phyloP scores from a whole-genome alignment of 2,329 filamentous ascomycete genomes.

The Paracoccidioides brasiliensis region DNA sequence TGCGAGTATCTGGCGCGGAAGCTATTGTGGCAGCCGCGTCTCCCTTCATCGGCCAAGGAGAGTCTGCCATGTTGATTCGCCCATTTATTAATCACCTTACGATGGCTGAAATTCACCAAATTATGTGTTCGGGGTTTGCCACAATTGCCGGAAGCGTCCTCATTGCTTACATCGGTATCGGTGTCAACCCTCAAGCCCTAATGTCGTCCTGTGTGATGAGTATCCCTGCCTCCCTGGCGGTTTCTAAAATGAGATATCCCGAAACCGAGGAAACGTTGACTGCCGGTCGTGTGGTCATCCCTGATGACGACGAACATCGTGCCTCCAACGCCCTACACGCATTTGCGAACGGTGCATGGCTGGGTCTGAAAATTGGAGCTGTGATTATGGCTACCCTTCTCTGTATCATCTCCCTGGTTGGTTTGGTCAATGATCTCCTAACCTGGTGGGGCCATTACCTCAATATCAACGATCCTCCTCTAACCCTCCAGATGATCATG shows the following conservation, averaged over 20 bases:
- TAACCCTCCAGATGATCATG: conserved; percentile 63
- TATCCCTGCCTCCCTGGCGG: conserved; percentile 78
- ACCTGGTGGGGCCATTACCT: conserved; percentile 76
- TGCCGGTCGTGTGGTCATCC: conserved; percentile 65
- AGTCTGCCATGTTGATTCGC: conserved; percentile 83
- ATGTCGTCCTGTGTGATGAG: conserved; percentile 93
- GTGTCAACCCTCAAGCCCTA: conserved; percentile 70
- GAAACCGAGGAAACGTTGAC: conserved; percentile 80
- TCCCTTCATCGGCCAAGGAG: conserved; percentile 87
- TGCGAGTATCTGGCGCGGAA: conserved; percentile 78
- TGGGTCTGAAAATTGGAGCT: conserved; percentile 73
- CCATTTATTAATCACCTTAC: conserved; percentile 80
- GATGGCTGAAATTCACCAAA: conserved; percentile 75
- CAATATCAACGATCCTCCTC: conserved; percentile 54
- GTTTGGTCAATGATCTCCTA: conserved; percentile 60
- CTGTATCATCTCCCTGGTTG: conserved; percentile 68
- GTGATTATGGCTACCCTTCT: conserved; percentile 72
- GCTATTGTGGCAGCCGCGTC: conserved; percentile 89
- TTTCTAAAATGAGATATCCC: conserved; percentile 80
- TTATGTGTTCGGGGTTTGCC: conserved; percentile 86
- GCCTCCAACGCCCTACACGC: conserved; percentile 74
- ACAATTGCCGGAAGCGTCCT: conserved; percentile 83
- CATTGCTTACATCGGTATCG: conserved; percentile 72
- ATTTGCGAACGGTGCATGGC: conserved; percentile 72
- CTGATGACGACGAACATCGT: conserved; percentile 55